phyloP scores from a whole-genome alignment of 768 basidiomycete species.

The Leccinum subgranulosum region DNA sequence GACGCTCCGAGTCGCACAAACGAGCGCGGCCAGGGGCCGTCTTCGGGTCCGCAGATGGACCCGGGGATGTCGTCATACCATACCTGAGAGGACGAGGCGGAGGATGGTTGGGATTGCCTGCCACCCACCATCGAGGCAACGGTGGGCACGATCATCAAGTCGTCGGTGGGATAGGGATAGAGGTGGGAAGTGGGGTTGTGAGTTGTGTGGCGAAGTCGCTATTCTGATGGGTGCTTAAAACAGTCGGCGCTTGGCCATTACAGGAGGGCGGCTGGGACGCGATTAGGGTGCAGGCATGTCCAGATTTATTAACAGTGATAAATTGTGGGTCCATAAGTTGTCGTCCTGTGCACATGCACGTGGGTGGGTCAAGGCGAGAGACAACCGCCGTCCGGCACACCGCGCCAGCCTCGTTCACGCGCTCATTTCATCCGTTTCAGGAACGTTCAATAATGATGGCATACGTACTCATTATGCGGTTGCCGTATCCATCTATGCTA shows the following conservation, averaged over 20 bases:
- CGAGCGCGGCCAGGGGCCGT: constrained; percentile 62
- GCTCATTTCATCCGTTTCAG: constrained; percentile 23
- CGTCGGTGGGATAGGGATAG: constrained; percentile 1
- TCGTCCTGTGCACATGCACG: constrained; percentile 26
- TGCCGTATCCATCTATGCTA: constrained; percentile 13
- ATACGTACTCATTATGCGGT: constrained; percentile 11
- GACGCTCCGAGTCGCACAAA: constrained; percentile 49
- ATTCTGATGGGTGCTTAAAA: constrained; percentile 23
- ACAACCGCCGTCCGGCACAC: constrained; percentile 13
- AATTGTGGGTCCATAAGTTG: constrained; percentile 12
- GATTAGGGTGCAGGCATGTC: constrained; percentile 20
- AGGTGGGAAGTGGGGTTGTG: background rate
- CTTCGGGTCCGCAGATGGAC: constrained; percentile 58
- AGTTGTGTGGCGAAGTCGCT: constrained; percentile 5
- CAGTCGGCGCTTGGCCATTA: constrained; percentile 29
- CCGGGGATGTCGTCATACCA: constrained; percentile 63
- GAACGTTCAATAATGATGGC: background rate
- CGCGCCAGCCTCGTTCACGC: constrained; percentile 17
- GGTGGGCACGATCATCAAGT: constrained; percentile 15
- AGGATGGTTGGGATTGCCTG: constrained; percentile 13
- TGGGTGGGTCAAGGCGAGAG: constrained; percentile 16
- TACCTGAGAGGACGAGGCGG: constrained; percentile 37
- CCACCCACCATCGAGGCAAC: constrained; percentile 12
- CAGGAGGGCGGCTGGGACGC: constrained; percentile 10
- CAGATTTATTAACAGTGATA: constrained; percentile 19